A percentile compares a stretch with the other conserved stretches of the same genome.
Evolutionary conservation across 768 basidiomycete genomes (phyloP).

Genomic region (Russula sp.): DNA sequence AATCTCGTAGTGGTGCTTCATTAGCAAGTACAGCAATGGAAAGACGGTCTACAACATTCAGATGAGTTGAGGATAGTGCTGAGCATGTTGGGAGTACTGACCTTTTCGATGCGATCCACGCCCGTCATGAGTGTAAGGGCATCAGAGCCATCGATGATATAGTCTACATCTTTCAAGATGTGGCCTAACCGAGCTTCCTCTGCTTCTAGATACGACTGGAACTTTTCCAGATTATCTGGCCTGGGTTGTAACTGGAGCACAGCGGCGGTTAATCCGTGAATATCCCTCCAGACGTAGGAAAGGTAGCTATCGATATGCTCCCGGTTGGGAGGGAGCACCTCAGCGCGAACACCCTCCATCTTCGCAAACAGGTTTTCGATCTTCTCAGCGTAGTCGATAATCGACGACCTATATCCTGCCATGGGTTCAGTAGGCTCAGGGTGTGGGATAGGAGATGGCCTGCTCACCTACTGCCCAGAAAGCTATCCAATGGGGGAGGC

Average conservation of each 20-base stretch:
- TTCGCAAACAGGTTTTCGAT: constrained; percentile 14
- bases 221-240: constrained; percentile 12
- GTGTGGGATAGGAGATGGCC: too few species aligned
- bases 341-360: constrained; percentile 14
- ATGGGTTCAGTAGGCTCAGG: not conserved
- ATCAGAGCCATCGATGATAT: constrained; percentile 29
- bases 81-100: not conserved
- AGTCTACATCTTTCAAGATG: constrained; percentile 27
- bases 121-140: constrained; percentile 29
- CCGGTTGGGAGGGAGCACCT: constrained; percentile 14
- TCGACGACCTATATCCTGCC: constrained; percentile 11
- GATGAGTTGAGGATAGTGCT: not conserved
- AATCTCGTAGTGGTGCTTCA: constrained; percentile 25
- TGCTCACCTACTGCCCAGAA: constrained; percentile 29
- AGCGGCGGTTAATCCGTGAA: constrained; percentile 7
- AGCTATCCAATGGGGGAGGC: constrained; percentile 32
- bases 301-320: not conserved
- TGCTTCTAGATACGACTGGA: constrained; percentile 24
- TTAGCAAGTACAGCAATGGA: constrained; percentile 18
- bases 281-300: not conserved
- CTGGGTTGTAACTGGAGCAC: not conserved
- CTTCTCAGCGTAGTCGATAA: constrained; percentile 17
- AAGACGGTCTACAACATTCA: constrained; percentile 11
- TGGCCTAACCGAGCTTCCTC: constrained; percentile 28
- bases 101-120: constrained; percentile 29